A percentile compares a stretch with the other conserved stretches of the same genome.
Evolutionary conservation across 345 rosid genomes (phyloP).

Genomic region (Odontarrhena argentea): DNA sequence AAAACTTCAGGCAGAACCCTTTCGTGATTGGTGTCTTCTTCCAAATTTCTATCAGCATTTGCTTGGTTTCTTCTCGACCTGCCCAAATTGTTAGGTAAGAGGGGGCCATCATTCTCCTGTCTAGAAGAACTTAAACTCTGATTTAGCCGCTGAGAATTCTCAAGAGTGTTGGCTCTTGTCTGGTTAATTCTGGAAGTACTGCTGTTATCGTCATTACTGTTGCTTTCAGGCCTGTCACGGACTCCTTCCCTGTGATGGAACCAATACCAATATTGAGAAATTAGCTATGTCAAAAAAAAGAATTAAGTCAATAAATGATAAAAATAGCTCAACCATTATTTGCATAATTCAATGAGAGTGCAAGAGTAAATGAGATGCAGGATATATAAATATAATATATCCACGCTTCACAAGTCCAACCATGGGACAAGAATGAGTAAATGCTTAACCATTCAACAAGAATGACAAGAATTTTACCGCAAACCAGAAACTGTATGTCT

Average conservation of each 20-base stretch:
- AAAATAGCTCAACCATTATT: neutral
- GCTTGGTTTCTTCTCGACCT: slow-evolving; percentile 44
- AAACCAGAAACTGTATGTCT: slow-evolving; percentile 75
- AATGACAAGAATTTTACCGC: slow-evolving; percentile 43
- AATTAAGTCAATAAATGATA: no score
- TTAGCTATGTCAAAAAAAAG: neutral
- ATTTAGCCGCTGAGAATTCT: slow-evolving; percentile 47
- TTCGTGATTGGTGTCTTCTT: slow-evolving; percentile 51
- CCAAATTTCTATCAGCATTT: slow-evolving; percentile 53
- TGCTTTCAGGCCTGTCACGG: slow-evolving; percentile 70
- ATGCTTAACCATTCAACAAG: neutral
- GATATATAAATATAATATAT: neutral
- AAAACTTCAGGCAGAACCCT: slow-evolving; percentile 54
- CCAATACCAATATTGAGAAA: slow-evolving; percentile 1
- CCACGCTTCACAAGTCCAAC: neutral
- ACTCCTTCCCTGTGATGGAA: slow-evolving; percentile 75
- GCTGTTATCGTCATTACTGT: slow-evolving; percentile 46
- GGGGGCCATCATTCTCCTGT: slow-evolving; percentile 45
- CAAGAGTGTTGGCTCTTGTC: slow-evolving; percentile 47
- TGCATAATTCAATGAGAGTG: neutral
- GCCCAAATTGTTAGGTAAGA: slow-evolving; percentile 52
- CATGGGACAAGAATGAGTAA: neutral
- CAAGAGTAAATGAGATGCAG: neutral
- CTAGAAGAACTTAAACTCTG: slow-evolving; percentile 51
- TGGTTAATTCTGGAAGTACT: slow-evolving; percentile 40